These are phyloP conservation scores for Psilocybe mexicana DNA, from an alignment of 1,284 basidiomycete species.

Conservation along the genomic window DNA sequence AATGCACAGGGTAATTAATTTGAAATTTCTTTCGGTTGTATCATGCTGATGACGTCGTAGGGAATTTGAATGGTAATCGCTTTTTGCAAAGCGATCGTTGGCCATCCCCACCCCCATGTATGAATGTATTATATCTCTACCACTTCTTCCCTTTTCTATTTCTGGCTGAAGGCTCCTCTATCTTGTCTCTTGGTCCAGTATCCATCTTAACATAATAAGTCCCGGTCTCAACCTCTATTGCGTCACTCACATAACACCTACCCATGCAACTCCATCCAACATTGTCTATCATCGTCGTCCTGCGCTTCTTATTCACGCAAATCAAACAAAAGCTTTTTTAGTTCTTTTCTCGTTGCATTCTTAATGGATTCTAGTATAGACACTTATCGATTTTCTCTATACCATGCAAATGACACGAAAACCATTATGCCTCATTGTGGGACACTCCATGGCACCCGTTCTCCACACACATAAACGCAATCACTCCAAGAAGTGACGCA, in stretches of 20 bases:
- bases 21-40: background rate
- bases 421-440: background rate
- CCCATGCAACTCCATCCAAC: slow-evolving; percentile 1
- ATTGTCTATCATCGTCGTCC: slow-evolving; percentile 8
- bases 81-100: background rate
- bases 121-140: slow-evolving; percentile 16
- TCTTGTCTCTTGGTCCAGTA: slow-evolving; percentile 1
- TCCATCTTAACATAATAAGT: slow-evolving; percentile 2
- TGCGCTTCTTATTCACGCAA: background rate
- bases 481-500: background rate
- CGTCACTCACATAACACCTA: slow-evolving; percentile 14
- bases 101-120: slow-evolving; percentile 8
- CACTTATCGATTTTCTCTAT: background rate
- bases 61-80: slow-evolving; percentile 48
- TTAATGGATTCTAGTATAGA: slow-evolving; percentile 2
- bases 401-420: background rate
- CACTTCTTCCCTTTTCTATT: background rate
- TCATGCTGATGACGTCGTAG: slow-evolving; percentile 25
- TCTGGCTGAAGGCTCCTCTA: slow-evolving; percentile 12
- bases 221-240: slow-evolving; percentile 2
- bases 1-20: slow-evolving; percentile 77
- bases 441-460: background rate
- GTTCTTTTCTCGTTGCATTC: background rate
- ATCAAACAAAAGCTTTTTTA: slow-evolving; percentile 1
- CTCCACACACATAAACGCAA: background rate